phyloP scores from a whole-genome alignment of 139 green algal genomes.

The Tetraselmis chui region DNA sequence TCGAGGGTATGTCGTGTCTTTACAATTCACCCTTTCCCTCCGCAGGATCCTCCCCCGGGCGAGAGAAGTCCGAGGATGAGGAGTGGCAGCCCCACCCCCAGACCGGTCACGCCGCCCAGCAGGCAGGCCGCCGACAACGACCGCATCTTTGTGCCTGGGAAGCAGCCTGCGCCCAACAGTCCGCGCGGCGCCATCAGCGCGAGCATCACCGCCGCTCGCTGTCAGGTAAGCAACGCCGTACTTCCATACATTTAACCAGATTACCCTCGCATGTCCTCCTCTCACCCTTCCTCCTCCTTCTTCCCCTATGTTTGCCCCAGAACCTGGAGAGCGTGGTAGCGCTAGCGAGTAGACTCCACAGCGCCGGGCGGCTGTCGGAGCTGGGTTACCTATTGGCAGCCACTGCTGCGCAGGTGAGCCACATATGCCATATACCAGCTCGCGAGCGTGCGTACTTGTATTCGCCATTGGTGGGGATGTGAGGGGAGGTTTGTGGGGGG shows the following conservation, averaged over 20 bases:
- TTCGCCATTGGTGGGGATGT: no score
- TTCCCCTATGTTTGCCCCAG: not conserved
- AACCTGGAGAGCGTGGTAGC: not conserved
- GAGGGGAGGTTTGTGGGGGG: no score
- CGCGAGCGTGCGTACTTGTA: no score
- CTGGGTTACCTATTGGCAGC: slow-evolving; percentile 1
- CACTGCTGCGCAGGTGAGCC: not conserved
- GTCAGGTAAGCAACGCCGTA: not conserved
- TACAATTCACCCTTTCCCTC: no score
- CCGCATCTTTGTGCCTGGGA: not conserved
- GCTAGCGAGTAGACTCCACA: not conserved
- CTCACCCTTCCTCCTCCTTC: not conserved
- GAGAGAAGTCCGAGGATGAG: no score
- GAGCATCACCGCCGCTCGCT: not conserved
- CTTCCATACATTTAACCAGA: not conserved
- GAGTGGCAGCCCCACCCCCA: not conserved
- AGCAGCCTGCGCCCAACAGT: not conserved
- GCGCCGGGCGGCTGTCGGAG: not conserved
- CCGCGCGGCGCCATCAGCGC: not conserved
- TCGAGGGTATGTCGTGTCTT: no score
- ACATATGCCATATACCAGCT: no score
- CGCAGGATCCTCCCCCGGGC: no score
- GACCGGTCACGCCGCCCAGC: not conserved
- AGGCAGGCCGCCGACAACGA: not conserved
- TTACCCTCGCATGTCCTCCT: not conserved